These are phyloP conservation scores for Bacterosira constricta DNA, from an alignment of 108 stramenopile genomes.

Conservation along the genomic window DNA sequence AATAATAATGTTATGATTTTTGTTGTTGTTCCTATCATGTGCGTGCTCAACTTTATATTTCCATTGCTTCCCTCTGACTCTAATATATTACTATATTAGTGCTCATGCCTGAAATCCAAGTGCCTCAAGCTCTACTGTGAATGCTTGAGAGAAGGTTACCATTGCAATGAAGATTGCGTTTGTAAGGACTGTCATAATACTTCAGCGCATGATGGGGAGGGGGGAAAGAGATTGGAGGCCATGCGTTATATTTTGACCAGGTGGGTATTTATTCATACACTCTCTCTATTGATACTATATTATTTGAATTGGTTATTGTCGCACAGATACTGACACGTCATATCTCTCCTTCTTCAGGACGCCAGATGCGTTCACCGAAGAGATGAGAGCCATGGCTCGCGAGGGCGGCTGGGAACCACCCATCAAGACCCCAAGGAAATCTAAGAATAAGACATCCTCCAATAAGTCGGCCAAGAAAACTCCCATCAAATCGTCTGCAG, in stretches of 20 bases:
- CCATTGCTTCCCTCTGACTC: no score
- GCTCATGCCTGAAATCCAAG: constrained; percentile 68
- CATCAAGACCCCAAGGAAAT: not conserved
- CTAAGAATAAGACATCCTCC: constrained; percentile 2
- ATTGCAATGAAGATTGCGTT: constrained; percentile 43
- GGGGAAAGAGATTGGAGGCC: constrained; percentile 10
- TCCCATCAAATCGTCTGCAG: not conserved
- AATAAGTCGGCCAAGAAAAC: not conserved
- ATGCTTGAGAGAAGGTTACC: constrained; percentile 63
- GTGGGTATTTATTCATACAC: no score
- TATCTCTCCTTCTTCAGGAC: no score
- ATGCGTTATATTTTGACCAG: constrained; percentile 6
- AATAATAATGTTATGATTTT: no score
- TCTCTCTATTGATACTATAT: no score
- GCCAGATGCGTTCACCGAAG: constrained; percentile 38
- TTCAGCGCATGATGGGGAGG: not conserved
- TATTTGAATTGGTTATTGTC: no score
- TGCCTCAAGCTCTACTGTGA: constrained; percentile 89
- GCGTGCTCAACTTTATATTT: no score
- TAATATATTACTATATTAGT: no score
- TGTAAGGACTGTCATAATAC: constrained; percentile 34
- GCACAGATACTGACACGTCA: no score
- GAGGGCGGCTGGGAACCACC: not conserved
- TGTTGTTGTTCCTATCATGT: no score
- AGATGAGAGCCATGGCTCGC: not conserved